Percentiles rank a stretch among this genome's conserved stretches.
These are phyloP conservation scores for Skeletonema marinoi DNA, from an alignment of 108 stramenopile genomes.

Conservation along the genomic window DNA sequence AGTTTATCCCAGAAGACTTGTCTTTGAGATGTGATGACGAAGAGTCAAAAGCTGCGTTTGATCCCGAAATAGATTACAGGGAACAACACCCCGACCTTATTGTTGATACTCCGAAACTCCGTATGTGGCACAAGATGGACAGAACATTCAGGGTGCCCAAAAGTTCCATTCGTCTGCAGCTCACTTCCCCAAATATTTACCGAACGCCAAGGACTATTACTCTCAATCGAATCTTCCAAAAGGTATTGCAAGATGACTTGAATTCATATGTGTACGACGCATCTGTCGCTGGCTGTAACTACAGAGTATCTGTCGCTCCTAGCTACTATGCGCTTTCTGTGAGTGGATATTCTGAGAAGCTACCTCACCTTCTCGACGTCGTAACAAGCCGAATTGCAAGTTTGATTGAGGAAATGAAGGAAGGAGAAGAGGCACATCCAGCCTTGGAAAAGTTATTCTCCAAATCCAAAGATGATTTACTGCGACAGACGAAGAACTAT, in stretches of 20 bases:
- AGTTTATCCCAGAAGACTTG: slow-evolving; percentile 82
- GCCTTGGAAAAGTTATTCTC: slow-evolving; percentile 58
- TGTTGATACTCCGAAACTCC: slow-evolving; percentile 58
- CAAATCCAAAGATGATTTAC: slow-evolving; percentile 73
- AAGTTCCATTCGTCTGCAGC: slow-evolving; percentile 61
- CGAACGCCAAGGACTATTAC: slow-evolving; percentile 83
- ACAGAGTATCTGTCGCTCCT: slow-evolving; percentile 66
- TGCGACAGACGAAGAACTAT: slow-evolving; percentile 87
- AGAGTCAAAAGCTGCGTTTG: slow-evolving; percentile 24
- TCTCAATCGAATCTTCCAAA: slow-evolving; percentile 75
- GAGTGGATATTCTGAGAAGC: slow-evolving; percentile 84
- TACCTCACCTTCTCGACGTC: slow-evolving; percentile 77
- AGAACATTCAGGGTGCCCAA: slow-evolving; percentile 79
- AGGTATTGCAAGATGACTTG: slow-evolving; percentile 82
- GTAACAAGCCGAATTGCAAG: slow-evolving; percentile 75
- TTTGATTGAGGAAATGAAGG: slow-evolving; percentile 83
- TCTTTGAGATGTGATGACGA: slow-evolving; percentile 76
- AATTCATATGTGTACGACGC: slow-evolving; percentile 90
- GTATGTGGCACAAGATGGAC: slow-evolving; percentile 89
- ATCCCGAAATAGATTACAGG: slow-evolving; percentile 47
- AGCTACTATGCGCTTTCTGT: slow-evolving; percentile 74
- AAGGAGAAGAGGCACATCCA: slow-evolving; percentile 68
- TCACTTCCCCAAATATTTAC: slow-evolving; percentile 76
- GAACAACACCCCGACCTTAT: slow-evolving; percentile 56
- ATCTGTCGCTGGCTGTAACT: slow-evolving; percentile 84